Evolutionary conservation across 2,329 filamentous ascomycete genomes (phyloP), one percentile per base, ranked within the genome.

Genomic region (Mycocentrospora acerina): DNA sequence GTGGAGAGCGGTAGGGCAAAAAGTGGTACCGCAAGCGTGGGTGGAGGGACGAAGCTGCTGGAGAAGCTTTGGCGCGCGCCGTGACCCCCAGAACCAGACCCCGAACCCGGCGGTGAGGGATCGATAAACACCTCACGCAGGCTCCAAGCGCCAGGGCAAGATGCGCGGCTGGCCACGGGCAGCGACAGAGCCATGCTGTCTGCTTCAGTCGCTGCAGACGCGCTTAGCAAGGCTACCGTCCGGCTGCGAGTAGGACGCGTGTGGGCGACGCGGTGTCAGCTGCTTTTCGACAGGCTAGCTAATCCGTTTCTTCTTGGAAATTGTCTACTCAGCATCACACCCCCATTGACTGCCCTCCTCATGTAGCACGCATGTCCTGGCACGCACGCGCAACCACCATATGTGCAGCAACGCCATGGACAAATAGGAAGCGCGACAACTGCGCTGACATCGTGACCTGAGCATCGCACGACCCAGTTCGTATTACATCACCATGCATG

Each of bases 371-470:
- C 5, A 22, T 22, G 9, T 9, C 19, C 5, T 9, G 19, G 19
- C 5, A 5, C 5, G 19, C 19, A 9, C 19, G 9, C 19, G 9
- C 19, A 9, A 22, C 19, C 5, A 22, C 9, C 9, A 22, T 22
- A 22, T 9, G 19, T 22, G 19, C 19, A 26, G 36, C 25, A 10
- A 27, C 24, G 2, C 14, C 7, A 29, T 7, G 15, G 15, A 30
- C 32, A 40, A 34, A 38, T 37, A 32, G 40, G 35, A 30, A 32
- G 43, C 38, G 31, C 37, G 31, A 35, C 31, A 45, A 47, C 36
- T 27, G 38, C 40, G 55, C 56, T 57, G 56, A 58, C 55, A 32
- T 52, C 51, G 51, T 61, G 59, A 60, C 56, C 50, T 58, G 54
- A 56, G 39, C 38, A 48, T 59, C 52, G 55, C 38, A 52, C 48